Percentiles rank a stretch among this genome's conserved stretches.
phyloP scores from a whole-genome alignment of 2,329 filamentous ascomycete genomes.

The Cladophialophora exuberans region DNA sequence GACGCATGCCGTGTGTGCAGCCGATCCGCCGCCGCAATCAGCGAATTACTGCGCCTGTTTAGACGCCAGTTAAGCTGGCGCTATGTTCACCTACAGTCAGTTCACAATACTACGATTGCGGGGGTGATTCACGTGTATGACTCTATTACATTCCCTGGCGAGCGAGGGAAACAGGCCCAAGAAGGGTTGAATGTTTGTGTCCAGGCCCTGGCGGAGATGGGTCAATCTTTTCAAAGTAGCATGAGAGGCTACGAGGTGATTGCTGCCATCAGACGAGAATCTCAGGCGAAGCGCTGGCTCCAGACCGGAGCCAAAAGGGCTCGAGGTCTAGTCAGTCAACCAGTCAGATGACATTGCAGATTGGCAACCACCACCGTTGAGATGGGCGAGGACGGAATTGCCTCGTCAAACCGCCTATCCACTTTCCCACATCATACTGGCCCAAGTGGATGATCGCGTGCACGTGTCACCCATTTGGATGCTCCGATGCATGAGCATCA shows the following conservation, averaged over 20 bases:
- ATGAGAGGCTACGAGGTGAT: neutral
- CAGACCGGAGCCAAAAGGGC: no score
- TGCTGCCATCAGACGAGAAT: slow-evolving; percentile 1
- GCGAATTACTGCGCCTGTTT: neutral
- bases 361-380: no score
- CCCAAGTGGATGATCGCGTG: no score
- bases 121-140: slow-evolving; percentile 10
- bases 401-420: no score
- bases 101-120: slow-evolving; percentile 2
- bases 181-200: slow-evolving; percentile 38
- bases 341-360: no score
- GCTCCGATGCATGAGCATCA: no score
- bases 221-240: slow-evolving; percentile 4
- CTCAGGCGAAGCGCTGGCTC: no score
- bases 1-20: neutral
- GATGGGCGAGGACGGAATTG: no score
- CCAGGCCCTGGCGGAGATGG: slow-evolving; percentile 24
- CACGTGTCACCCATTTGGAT: no score
- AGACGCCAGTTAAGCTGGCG: slow-evolving; percentile 3
- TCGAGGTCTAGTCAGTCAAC: no score
- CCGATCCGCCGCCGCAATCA: slow-evolving; percentile 4
- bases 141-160: slow-evolving; percentile 21
- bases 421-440: no score
- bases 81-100: slow-evolving; percentile 2
- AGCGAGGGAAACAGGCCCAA: slow-evolving; percentile 43